phyloP scores from a whole-genome alignment of 805 yeast species.

The Yarrowia sp. region DNA sequence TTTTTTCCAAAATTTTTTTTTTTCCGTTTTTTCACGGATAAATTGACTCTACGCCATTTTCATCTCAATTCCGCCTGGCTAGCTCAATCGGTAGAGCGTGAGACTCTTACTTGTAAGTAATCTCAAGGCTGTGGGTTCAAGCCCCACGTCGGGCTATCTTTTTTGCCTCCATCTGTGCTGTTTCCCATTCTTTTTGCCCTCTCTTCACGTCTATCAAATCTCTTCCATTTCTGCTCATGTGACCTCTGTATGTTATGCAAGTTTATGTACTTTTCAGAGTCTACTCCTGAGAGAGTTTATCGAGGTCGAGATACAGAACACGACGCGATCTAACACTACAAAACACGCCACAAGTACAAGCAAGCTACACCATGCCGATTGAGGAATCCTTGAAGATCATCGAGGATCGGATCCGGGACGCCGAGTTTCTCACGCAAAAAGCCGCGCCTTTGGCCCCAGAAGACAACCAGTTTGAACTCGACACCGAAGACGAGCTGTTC shows the following conservation, averaged over 20 bases:
- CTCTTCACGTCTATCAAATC: too few relatives aligned
- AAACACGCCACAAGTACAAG: background rate
- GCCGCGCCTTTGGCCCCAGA: background rate
- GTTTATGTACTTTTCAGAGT: background rate
- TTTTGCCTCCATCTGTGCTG: background rate
- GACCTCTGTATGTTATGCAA: constrained; percentile 7
- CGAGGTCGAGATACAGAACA: background rate
- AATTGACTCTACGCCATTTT: background rate
- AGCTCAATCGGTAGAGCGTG: constrained; percentile 39
- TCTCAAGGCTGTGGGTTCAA: constrained; percentile 38
- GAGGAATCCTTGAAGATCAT: constrained; percentile 5
- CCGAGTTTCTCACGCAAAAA: constrained; percentile 28
- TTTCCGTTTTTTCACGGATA: background rate
- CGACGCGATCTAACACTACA: background rate
- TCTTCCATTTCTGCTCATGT: background rate
- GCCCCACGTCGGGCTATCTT: constrained; percentile 37
- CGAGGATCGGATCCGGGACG: constrained; percentile 6
- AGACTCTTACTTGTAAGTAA: constrained; percentile 17
- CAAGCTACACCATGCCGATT: background rate
- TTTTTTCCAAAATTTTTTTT: background rate
- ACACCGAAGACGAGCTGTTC: constrained; percentile 33
- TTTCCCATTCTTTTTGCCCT: background rate
- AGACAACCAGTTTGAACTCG: constrained; percentile 20
- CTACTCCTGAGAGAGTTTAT: background rate
- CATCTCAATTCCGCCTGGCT: background rate